Conservation (phyloP, 2,329 filamentous ascomycete genomes). For the Ophiostoma ips region DNA sequence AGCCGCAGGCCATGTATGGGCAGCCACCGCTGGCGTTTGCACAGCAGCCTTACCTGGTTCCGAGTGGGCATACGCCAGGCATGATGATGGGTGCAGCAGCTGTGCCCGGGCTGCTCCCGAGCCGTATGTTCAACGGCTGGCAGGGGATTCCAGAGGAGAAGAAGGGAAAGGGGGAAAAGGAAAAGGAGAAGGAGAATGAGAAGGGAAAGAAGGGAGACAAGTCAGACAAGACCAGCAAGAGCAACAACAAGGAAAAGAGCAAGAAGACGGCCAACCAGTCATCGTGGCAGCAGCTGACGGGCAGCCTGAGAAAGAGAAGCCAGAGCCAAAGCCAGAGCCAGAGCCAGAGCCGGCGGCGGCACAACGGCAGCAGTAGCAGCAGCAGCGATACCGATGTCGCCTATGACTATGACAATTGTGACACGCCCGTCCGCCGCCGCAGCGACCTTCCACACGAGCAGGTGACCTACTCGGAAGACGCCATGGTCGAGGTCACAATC, state of each 20-base stretch:
- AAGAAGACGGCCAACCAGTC: background rate
- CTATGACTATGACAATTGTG: background rate
- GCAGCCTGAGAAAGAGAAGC: background rate
- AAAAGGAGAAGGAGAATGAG: background rate
- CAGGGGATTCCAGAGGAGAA: background rate
- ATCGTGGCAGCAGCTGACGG: constrained; percentile 1
- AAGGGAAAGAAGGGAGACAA: background rate
- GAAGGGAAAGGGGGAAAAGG: background rate
- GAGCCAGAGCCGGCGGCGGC: background rate
- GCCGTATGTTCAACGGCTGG: background rate
- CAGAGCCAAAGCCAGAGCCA: background rate
- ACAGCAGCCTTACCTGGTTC: no score
- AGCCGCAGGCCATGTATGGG: no score
- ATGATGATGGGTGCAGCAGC: no score
- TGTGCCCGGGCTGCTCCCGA: background rate
- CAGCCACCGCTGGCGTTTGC: no score
- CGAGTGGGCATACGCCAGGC: no score
- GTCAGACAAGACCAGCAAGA: background rate
- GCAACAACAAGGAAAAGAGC: background rate
- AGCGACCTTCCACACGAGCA: background rate
- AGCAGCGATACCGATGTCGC: background rate
- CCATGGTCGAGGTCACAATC: constrained; percentile 2
- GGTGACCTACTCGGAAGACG: background rate
- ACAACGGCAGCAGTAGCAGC: background rate
- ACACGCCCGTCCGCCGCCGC: background rate